Conservation (phyloP, 352 stramenopile species). For the Pythium grandisporangium region DNA sequence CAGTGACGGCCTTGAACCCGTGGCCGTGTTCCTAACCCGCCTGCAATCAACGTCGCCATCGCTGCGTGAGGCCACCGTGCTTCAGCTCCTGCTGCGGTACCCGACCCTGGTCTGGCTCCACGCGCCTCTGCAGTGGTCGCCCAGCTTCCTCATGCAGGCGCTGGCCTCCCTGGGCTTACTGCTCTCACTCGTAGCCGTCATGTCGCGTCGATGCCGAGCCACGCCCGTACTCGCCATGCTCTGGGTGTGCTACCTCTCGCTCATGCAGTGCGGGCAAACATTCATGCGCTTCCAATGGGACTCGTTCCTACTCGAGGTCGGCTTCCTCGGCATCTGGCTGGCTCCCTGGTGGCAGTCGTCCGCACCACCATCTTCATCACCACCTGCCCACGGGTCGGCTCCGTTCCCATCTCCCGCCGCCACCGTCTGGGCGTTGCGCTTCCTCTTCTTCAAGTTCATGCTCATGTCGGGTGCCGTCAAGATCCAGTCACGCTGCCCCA, state of each 20-base stretch:
- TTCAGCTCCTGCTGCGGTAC: slow-evolving; percentile 16
- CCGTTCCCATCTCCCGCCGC: slow-evolving; percentile 21
- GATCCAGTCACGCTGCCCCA: slow-evolving; percentile 85
- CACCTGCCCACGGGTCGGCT: no score
- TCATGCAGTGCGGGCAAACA: slow-evolving; percentile 64
- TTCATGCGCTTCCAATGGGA: slow-evolving; percentile 94
- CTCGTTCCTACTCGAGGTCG: slow-evolving; percentile 83
- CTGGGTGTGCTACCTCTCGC: slow-evolving; percentile 70
- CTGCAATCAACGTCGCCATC: no score
- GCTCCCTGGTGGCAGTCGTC: slow-evolving; percentile 36
- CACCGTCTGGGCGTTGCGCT: slow-evolving; percentile 62
- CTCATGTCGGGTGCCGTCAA: slow-evolving; percentile 90
- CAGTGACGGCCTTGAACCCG: slow-evolving; percentile 45
- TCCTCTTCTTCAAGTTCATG: slow-evolving; percentile 93
- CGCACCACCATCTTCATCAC: no score
- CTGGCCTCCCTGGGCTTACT: slow-evolving; percentile 28
- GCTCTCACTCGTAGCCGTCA: no score
- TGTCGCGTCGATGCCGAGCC: no score
- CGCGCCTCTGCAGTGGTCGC: slow-evolving; percentile 26
- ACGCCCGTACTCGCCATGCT: slow-evolving; percentile 26
- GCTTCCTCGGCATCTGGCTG: slow-evolving; percentile 51
- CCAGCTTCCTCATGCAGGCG: slow-evolving; percentile 39
- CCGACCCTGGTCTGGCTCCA: slow-evolving; percentile 54
- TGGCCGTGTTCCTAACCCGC: slow-evolving; percentile 36
- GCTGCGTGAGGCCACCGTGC: no score